phyloP scores from a whole-genome alignment of 805 yeast species.

The Wickerhamomyces strasburgensis region DNA sequence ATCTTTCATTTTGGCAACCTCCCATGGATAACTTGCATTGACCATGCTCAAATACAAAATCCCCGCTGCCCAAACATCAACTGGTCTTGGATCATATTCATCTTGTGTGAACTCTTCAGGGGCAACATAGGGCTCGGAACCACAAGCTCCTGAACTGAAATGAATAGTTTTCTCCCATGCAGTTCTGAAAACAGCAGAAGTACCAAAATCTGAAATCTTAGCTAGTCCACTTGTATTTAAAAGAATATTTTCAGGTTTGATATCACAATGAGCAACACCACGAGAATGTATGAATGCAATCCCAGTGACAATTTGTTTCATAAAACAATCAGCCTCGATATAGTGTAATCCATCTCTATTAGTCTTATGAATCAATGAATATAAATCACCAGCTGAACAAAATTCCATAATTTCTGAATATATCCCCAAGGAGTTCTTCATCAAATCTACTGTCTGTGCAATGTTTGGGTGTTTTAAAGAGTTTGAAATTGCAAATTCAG shows the following conservation, averaged over 20 bases:
- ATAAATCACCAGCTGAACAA: constrained; percentile 83
- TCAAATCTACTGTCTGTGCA: constrained; percentile 71
- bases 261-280: constrained; percentile 92
- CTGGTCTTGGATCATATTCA: constrained; percentile 69
- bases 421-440: constrained; percentile 68
- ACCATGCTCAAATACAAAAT: constrained; percentile 73
- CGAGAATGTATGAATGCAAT: constrained; percentile 80
- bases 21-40: constrained; percentile 89
- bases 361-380: constrained; percentile 49
- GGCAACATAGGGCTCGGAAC: constrained; percentile 87
- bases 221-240: constrained; percentile 61
- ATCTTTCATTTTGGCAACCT: constrained; percentile 57
- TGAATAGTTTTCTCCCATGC: constrained; percentile 81
- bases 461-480: constrained; percentile 73
- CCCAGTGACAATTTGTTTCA: constrained; percentile 82
- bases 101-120: constrained; percentile 73
- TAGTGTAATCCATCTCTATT: constrained; percentile 50
- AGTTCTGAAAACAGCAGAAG: constrained; percentile 84
- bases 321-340: constrained; percentile 80
- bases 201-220: constrained; percentile 83
- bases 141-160: constrained; percentile 68
- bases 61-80: constrained; percentile 89
- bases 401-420: constrained; percentile 93
- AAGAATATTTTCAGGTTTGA: constrained; percentile 83
- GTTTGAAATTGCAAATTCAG: constrained; percentile 85